Evolutionary conservation across 306 rosid species (phyloP), one percentile per base, ranked within the genome.

Genomic region (Cicer yamashitae): DNA sequence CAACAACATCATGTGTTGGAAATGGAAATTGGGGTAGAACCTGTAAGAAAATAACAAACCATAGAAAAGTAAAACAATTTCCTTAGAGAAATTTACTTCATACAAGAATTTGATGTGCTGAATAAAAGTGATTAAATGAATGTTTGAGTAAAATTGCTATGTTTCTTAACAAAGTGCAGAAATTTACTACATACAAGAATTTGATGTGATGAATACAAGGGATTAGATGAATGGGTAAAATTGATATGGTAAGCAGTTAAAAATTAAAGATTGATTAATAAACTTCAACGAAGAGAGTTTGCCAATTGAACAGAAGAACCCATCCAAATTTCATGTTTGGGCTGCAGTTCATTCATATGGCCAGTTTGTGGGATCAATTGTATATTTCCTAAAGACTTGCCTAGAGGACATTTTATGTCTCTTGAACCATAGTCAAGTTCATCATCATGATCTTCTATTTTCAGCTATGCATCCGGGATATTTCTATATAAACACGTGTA

Each of bases 11-110:
- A 81, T 94, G 98, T 25, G 96, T 86, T 15, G 98, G 98, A 74
- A 88, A 87, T 37, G 98, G 98, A 85, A 94, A 94, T 79, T 85
- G 94, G 44, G 98, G 97, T 59, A 94, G 81, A 79, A 83, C 88
- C 98, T 94, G 88, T 13, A 43, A 53, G 20, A 22, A 45, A 60
- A 77, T 50, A 76, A 44, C 43, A 45, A 8, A 73, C 38, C 69
- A 43, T 43, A 11, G 73, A 56, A 41, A 30, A 77, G 13, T 34
- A 77, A 66, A 45, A 70, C 6, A 66, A 46, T 22, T 61, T 45
- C 20, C 75, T 59, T 54, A 39, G 59, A 70, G 48, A 66, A 54
- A 64, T 67, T 61, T 67, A 43, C 37, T 62, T 34, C 44, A 51
- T 25, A 50, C 13, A 73, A 37, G 51, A 45, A 11, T 17, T 41